Conservation (phyloP, 139 green algal genomes). For the Chlamydomonas schloesseri region DNA sequence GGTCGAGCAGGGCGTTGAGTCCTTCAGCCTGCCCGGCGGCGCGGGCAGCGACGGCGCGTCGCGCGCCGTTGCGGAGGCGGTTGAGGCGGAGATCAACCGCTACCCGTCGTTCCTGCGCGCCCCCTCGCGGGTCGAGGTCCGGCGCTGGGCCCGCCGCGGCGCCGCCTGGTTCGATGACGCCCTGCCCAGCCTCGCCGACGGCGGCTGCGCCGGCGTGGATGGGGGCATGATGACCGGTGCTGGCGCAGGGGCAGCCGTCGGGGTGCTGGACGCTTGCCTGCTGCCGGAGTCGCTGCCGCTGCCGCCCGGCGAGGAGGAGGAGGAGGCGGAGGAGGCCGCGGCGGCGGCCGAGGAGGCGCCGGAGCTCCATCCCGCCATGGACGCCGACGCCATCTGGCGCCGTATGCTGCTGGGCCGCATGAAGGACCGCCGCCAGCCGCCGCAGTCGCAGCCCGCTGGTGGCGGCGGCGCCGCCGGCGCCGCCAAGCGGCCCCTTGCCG, state of each 20-base stretch:
- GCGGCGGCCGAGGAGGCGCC: background rate
- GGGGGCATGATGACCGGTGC: too few relatives aligned
- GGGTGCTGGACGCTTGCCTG: too few relatives aligned
- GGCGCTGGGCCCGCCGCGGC: background rate
- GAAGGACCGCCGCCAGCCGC: background rate
- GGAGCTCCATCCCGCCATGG: background rate
- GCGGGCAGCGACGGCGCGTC: background rate
- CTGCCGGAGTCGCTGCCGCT: background rate
- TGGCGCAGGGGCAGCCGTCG: too few relatives aligned
- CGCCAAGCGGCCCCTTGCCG: background rate
- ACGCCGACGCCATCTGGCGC: constrained; percentile 4
- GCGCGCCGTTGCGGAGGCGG: background rate
- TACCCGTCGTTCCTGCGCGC: background rate
- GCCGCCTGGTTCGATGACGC: background rate
- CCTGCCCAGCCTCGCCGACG: background rate
- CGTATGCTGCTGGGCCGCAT: background rate
- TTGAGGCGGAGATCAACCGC: background rate
- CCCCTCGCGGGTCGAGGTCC: background rate
- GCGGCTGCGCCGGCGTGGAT: background rate
- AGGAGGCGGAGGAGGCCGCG: background rate
- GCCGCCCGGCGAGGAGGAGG: background rate
- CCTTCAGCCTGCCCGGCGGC: background rate
- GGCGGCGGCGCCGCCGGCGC: background rate
- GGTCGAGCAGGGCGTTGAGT: background rate
- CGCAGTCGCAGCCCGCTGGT: background rate